A percentile compares a stretch with the other conserved stretches of the same genome.
Evolutionary conservation across 352 stramenopile genomes (phyloP).

Genomic region (Globisporangium okanoganense): DNA sequence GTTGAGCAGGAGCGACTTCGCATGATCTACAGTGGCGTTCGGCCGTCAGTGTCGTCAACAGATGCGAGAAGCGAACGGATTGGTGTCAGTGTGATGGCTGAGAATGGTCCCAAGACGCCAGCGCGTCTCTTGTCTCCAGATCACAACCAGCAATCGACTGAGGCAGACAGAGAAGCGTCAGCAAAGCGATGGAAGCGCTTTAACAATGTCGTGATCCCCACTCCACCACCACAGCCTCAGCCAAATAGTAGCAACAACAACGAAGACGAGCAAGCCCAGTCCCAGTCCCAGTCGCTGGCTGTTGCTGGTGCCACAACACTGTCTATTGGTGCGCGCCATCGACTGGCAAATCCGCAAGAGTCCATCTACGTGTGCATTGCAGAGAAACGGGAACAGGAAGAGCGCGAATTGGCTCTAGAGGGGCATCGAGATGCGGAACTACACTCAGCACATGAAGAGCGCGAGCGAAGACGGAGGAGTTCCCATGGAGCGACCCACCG

Average conservation of each 20-base stretch:
- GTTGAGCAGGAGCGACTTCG: constrained; percentile 66
- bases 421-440: constrained; percentile 1
- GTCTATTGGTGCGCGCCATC: constrained; percentile 14
- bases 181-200: constrained; percentile 4
- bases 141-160: no score
- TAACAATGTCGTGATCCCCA: not conserved
- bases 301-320: constrained; percentile 5
- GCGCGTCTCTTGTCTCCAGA: not conserved
- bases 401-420: constrained; percentile 13
- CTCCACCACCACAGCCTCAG: not conserved
- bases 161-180: not conserved
- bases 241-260: constrained; percentile 5
- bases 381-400: constrained; percentile 13
- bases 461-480: not conserved
- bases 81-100: not conserved
- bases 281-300: constrained; percentile 10
- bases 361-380: constrained; percentile 41
- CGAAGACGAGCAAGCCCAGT: constrained; percentile 4
- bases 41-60: constrained; percentile 6
- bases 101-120: not conserved
- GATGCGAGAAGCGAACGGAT: constrained; percentile 11
- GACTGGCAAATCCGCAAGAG: constrained; percentile 36
- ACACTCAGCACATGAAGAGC: constrained; percentile 3
- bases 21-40: constrained; percentile 47
- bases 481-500: constrained; percentile 8